A percentile compares a stretch with the other conserved stretches of the same genome.
These are phyloP conservation scores for Candida ficus DNA, from an alignment of 805 yeast genomes.

Conservation along the genomic window DNA sequence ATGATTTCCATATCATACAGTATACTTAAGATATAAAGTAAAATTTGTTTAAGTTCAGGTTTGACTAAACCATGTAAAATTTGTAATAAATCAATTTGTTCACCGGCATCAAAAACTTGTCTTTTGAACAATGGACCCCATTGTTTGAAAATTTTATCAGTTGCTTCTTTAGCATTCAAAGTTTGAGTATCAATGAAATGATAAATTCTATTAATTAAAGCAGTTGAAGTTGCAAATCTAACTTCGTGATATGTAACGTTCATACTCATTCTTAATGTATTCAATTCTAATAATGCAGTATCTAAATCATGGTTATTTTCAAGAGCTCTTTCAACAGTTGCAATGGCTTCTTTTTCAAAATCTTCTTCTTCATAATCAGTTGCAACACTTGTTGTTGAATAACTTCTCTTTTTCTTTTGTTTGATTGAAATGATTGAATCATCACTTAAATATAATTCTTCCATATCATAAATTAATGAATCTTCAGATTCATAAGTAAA, in stretches of 20 bases:
- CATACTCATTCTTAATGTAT: conserved; percentile 96
- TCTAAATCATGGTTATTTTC: conserved; percentile 90
- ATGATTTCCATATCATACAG: conserved; percentile 79
- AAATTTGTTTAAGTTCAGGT: conserved; percentile 36
- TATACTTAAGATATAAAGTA: conserved; percentile 46
- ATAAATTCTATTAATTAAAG: conserved; percentile 62
- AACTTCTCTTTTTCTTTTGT: conserved; percentile 39
- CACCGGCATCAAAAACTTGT: conserved; percentile 78
- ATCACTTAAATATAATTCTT: conserved; percentile 48
- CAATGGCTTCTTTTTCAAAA: conserved; percentile 85
- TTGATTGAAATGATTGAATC: conserved; percentile 49
- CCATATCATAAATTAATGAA: conserved; percentile 39
- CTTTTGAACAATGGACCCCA: conserved; percentile 83
- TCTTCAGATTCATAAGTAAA: conserved; percentile 33
- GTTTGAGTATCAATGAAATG: conserved; percentile 78
- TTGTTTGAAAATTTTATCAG: conserved; percentile 63
- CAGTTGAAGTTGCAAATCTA: conserved; percentile 70
- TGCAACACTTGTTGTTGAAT: conserved; percentile 34
- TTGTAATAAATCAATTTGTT: conserved; percentile 65
- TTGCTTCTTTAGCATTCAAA: conserved; percentile 69
- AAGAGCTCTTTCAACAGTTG: conserved; percentile 87
- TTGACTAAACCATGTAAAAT: conserved; percentile 38
- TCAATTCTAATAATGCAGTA: conserved; percentile 87
- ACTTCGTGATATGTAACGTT: conserved; percentile 94
- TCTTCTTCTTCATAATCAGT: conserved; percentile 66